Evolutionary conservation across 2,329 filamentous ascomycete species (phyloP), one percentile per base, ranked within the genome.

Genomic region (Cordyceps tenuipes): DNA sequence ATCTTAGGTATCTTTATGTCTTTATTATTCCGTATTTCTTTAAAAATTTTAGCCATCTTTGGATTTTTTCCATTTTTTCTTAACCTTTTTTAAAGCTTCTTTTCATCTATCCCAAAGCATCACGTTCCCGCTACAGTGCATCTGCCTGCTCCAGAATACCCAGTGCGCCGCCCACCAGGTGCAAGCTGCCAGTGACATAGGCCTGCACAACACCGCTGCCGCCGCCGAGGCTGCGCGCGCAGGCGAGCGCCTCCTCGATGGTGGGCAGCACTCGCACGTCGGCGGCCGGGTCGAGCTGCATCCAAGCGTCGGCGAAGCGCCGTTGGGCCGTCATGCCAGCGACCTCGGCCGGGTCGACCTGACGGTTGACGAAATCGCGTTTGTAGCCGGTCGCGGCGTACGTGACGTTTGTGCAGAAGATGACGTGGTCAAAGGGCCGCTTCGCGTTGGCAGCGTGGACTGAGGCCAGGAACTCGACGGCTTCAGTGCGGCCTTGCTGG

Each of bases 321-420:
- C 71, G 75, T 68, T 84, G 81, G 8, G 78, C 75, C 1, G 77
- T 80, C 67, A 84, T 73, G 48, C 77, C 76, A 63, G 77, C 72
- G 59, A 84, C 75, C 34, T 79, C 79, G 12, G 73, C 75, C 15
- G 81, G 77, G 61, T 83, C 75, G 64, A 80, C 74, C 63, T 82
- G 77, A 64, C 75, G 72, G 65, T 84, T 84, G 58, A 85, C 78
- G 65, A 84, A 83, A 66, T 86, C 81, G 67, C 71, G 68, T 68
- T 82, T 83, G 64, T 81, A 82, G 5, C 79, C 77, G 19, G 76
- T 76, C 47, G 72, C 68, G 7, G 76, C 74, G 64, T 79, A 80
- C 1, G 82, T 82, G 61, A 83, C 83, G 68, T 96, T 96, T 1
- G 89, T 90, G 70, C 89, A 94, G 75, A 96, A 96, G 55, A 95